Conservation (phyloP, 2,329 filamentous ascomycete species). For the Microdochium bolleyi region DNA sequence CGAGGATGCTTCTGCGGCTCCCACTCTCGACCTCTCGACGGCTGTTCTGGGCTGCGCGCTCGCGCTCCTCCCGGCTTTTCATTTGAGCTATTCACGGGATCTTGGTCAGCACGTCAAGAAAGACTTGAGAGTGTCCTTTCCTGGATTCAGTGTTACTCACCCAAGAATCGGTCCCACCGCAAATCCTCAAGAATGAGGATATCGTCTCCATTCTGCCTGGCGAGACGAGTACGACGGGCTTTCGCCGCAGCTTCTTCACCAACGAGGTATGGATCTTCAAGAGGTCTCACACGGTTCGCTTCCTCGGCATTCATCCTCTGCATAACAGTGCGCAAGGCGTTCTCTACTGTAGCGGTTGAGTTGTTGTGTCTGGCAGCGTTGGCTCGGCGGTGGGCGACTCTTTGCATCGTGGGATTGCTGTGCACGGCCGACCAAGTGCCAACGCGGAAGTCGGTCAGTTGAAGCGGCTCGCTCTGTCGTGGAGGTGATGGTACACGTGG, state of each 20-base stretch:
- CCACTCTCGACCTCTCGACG: slow-evolving; percentile 27
- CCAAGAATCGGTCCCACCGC: slow-evolving; percentile 53
- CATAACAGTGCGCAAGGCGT: slow-evolving; percentile 15
- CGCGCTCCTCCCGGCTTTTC: slow-evolving; percentile 40
- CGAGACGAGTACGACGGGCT: slow-evolving; percentile 48
- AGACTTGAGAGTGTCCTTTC: too few relatives aligned
- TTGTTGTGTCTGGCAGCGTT: slow-evolving; percentile 18
- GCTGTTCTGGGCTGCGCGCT: slow-evolving; percentile 25
- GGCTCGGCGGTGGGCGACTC: slow-evolving; percentile 52
- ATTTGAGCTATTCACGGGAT: slow-evolving; percentile 33
- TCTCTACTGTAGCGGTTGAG: slow-evolving; percentile 11
- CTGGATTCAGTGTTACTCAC: slow-evolving; percentile 32
- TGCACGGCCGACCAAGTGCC: slow-evolving; percentile 49
- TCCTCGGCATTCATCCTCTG: slow-evolving; percentile 10
- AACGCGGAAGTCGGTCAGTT: slow-evolving; percentile 46
- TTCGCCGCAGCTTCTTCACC: slow-evolving; percentile 55
- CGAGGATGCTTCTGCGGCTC: slow-evolving; percentile 28
- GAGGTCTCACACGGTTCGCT: slow-evolving; percentile 31
- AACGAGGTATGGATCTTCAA: slow-evolving; percentile 61
- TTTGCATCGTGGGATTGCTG: slow-evolving; percentile 51
- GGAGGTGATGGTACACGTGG: slow-evolving; percentile 38
- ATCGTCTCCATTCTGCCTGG: slow-evolving; percentile 46
- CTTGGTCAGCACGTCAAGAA: slow-evolving; percentile 7
- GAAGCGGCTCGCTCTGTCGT: slow-evolving; percentile 27
- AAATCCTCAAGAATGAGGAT: slow-evolving; percentile 48